Conservation (phyloP, 192 early-diverging fungal genomes). For the Mortierella claussenii region DNA sequence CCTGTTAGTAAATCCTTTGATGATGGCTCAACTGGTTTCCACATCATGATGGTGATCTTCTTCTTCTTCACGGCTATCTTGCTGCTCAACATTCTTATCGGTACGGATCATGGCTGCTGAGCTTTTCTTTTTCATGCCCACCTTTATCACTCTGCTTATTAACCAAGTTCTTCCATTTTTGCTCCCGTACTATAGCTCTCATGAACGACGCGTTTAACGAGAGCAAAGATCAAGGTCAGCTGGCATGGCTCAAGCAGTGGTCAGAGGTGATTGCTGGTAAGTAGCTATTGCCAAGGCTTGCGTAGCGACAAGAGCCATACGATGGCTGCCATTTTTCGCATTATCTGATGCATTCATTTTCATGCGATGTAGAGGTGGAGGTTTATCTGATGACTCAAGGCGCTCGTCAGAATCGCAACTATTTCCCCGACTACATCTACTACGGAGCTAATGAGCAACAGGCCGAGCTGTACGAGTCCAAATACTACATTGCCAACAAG, state of each 20-base stretch:
- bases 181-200: constrained; percentile 18
- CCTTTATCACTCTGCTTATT: too few species aligned
- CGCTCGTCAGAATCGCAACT: constrained; percentile 40
- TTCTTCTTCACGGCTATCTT: constrained; percentile 49
- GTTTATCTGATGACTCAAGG: constrained; percentile 30
- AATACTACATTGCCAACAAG: constrained; percentile 30
- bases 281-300: too few species aligned
- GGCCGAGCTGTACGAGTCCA: constrained; percentile 43
- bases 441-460: constrained; percentile 48
- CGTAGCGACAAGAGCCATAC: neutral
- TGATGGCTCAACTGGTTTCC: constrained; percentile 1
- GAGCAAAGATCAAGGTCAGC: constrained; percentile 38
- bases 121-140: too few species aligned
- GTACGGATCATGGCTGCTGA: constrained; percentile 6
- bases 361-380: constrained; percentile 25
- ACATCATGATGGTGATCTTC: constrained; percentile 45
- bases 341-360: neutral
- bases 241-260: constrained; percentile 51
- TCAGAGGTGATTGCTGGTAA: constrained; percentile 51
- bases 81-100: constrained; percentile 47
- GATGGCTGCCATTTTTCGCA: neutral
- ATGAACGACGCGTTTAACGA: constrained; percentile 52
- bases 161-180: too few species aligned
- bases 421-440: constrained; percentile 51
- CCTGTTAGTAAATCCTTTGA: neutral